Base-by-base conservation (phyloP, 2,329 filamentous ascomycete species). In the Golovinomyces cichoracearum region DNA sequence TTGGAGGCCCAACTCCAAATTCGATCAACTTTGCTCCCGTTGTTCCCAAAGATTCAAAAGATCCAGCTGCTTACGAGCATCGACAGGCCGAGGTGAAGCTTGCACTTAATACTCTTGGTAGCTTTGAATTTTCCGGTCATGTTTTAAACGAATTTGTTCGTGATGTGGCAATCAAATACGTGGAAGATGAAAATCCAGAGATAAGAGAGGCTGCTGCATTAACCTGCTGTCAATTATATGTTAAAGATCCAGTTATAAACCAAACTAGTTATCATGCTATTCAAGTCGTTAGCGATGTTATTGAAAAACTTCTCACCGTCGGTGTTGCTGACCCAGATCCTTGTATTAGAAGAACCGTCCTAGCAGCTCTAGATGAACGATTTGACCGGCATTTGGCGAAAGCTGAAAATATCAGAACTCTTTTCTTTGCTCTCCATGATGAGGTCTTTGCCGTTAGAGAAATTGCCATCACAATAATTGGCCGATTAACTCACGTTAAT, bases 61-160 rank as follows among this genome's bases (percentile, higher is more conserved):
- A 93, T 54, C 78, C 81, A 0, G 72, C 80, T 44, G 79, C 80
- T n/a, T 78, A 83, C 53, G 84, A 92, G 55, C 76, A 76, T 54
- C 69, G 80, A 51, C 86, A 92, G 61, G 70, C 78, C 7, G 88
- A 98, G 61, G 83, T 98, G 53, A 92, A 92, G 54, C 69, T 98
- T 48, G 90, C 90, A 3, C 71, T 98, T 15, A 86, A 93, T 58
- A 98, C 92, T 0, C 69, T 98, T 0, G 92, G 90, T n/a, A 94
- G 85, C 60, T 98, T 98, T 58, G 90, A 98, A 62, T 98, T 98
- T 59, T 79, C 72, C 52, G 79, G 83, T 1, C 85, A 95, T 58
- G 81, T 94, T 15, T 67, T 99, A 15, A 99, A 99, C 58, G 92
- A 99, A 61, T 99, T 99, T 56, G 90, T 98, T 25, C 82, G 90